phyloP scores from a whole-genome alignment of 1,284 basidiomycete species.

The Leccinum pachyderme region DNA sequence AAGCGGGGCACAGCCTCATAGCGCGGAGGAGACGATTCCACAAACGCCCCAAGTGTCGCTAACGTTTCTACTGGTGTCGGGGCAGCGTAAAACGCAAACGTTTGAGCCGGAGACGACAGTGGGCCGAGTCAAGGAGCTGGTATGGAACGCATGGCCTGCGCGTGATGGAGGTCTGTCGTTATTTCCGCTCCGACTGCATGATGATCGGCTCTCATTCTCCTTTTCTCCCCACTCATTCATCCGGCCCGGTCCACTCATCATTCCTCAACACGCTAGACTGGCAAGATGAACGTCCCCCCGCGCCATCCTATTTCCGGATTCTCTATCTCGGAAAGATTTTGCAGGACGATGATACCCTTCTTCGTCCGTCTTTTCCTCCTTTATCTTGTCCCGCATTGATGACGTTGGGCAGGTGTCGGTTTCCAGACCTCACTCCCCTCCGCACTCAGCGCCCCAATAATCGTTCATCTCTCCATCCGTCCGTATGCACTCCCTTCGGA shows the following conservation, averaged over 20 bases:
- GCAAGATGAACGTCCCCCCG: conserved; percentile 77
- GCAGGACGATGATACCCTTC: conserved; percentile 78
- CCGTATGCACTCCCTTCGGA: conserved; percentile 56
- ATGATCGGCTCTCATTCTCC: conserved; percentile 15
- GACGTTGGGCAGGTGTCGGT: conserved; percentile 41
- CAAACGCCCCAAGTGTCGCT: conserved; percentile 65
- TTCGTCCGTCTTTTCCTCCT: conserved; percentile 47
- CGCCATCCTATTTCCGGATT: conserved; percentile 75
- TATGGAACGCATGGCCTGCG: conserved; percentile 81
- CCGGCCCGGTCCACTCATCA: neutral
- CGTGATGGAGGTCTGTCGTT: conserved; percentile 43
- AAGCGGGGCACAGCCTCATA: conserved; percentile 2
- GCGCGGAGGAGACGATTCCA: conserved; percentile 36
- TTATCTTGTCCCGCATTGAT: conserved; percentile 3
- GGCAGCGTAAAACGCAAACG: conserved; percentile 66
- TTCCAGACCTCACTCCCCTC: conserved; percentile 41
- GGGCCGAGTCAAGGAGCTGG: conserved; percentile 79
- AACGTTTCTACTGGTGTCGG: conserved; percentile 76
- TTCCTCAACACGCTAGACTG: conserved; percentile 54
- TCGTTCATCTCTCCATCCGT: conserved; percentile 80
- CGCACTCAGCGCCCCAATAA: conserved; percentile 42
- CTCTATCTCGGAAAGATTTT: conserved; percentile 82
- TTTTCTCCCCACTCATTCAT: neutral
- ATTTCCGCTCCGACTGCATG: conserved; percentile 13
- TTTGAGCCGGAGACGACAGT: conserved; percentile 80